phyloP scores from a whole-genome alignment of 1,284 basidiomycete species.

The Exobasidium rhododendri region DNA sequence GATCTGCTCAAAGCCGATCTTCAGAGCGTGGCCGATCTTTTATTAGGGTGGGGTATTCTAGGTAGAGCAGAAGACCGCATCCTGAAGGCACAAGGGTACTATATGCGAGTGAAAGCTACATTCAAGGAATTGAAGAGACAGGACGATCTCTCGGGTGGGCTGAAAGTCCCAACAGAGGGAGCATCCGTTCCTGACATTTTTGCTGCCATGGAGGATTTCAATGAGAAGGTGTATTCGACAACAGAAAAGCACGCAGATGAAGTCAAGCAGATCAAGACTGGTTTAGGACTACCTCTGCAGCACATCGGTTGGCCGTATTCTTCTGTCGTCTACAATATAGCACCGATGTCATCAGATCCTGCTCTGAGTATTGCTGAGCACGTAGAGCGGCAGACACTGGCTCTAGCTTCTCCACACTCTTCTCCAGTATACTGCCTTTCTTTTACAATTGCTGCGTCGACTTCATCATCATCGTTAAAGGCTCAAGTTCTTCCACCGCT shows the following conservation, averaged over 20 bases:
- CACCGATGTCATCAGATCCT: background rate
- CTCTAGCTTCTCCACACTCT: background rate
- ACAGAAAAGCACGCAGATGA: background rate
- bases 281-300: background rate
- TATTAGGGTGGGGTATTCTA: background rate
- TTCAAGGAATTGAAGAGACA: background rate
- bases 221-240: background rate
- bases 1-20: background rate
- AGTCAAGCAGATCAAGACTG: background rate
- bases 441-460: background rate
- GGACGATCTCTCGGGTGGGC: background rate
- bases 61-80: background rate
- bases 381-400: background rate
- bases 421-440: background rate
- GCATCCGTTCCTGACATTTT: background rate
- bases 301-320: conserved; percentile 2
- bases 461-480: background rate
- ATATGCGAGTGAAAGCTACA: background rate
- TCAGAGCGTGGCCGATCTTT: background rate
- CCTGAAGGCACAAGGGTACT: background rate
- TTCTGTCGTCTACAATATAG: background rate
- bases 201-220: conserved; percentile 9
- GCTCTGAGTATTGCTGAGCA: background rate
- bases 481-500: background rate
- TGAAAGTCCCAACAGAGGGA: background rate